These are phyloP conservation scores for Exophiala sp. DNA, from an alignment of 2,329 filamentous ascomycete genomes.

Conservation along the genomic window DNA sequence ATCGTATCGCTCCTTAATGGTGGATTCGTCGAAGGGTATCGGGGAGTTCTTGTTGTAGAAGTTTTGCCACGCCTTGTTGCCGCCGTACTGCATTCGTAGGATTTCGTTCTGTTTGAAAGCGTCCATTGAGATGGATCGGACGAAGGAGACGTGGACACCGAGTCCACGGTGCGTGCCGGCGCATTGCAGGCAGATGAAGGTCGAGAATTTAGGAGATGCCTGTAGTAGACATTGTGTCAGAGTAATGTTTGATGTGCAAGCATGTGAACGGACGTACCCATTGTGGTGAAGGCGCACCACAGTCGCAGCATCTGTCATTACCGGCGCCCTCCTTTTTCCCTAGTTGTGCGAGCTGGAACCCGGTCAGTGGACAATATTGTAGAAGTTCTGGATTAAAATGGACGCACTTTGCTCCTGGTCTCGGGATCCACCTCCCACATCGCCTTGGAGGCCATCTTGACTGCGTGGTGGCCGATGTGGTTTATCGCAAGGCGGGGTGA, in stretches of 20 bases:
- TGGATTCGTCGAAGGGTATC: constrained; percentile 77
- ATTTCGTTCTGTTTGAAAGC: constrained; percentile 93
- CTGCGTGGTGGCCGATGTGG: constrained; percentile 4
- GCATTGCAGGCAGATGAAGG: constrained; percentile 97
- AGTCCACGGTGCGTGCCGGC: constrained; percentile 91
- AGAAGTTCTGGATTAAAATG: neutral
- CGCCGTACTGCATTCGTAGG: constrained; percentile 86
- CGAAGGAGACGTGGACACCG: constrained; percentile 97
- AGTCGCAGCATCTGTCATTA: constrained; percentile 92
- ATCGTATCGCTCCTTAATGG: constrained; percentile 85
- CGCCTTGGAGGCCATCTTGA: constrained; percentile 31
- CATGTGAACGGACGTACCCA: constrained; percentile 62
- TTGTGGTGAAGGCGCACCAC: constrained; percentile 91
- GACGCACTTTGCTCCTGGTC: constrained; percentile 80
- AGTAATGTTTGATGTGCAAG: no score
- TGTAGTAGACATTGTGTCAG: constrained; percentile 29
- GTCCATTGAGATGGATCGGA: constrained; percentile 97
- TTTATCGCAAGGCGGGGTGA: neutral
- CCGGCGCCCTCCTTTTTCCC: constrained; percentile 71
- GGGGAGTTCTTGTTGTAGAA: constrained; percentile 79
- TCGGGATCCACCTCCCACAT: constrained; percentile 99
- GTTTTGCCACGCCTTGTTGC: constrained; percentile 79
- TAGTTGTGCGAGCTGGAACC: constrained; percentile 72
- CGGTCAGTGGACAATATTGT: neutral
- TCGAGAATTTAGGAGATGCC: constrained; percentile 89